Base-by-base conservation (phyloP, 306 rosid species). In the Glycyrrhiza uralensis region DNA sequence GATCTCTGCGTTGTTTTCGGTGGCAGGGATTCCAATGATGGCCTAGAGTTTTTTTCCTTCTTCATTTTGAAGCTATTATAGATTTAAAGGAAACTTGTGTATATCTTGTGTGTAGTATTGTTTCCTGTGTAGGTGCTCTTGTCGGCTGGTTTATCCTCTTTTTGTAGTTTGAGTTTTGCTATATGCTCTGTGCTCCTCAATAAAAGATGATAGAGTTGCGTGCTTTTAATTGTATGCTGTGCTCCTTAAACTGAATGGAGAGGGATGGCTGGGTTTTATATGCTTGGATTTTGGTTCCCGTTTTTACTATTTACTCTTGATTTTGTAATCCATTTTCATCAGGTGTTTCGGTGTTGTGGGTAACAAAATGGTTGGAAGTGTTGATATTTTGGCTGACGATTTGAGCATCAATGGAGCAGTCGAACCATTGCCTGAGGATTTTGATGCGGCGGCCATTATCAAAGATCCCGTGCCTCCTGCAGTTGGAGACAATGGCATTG, bases 381-480 rank as follows among this genome's bases (percentile, higher is more conserved):
- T 32, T 64, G 74, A 30, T 14, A 39, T 19, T 33, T 28, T 63
- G 39, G 77, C 35, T 8, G 60, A 70, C 33, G 29, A 33, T 60
- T 29, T 66, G 52, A 30, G 73, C 50, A 32, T 24, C 69, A 74
- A 67, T 7, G 82, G 76, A 66, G 49, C 39, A 47, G 76, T 75
- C 0, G 79, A 79, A 47, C 33, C 76, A 11, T 60, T 83, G 71
- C 82, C 87, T 5, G 80, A 79, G 38, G 79, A 79, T 62, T 83
- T 79, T 18, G 80, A 79, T 45, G 79, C 72, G 7, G 11, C 76
- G 0, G 18, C 79, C 3, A 3, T 75, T 55, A 28, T 71, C 41
- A 59, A 71, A 32, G 87, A 83, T 32, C 69, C 81, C 1, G 42
- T 82, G 32, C 86, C 86, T 61, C 35, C 84, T 0, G 32, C 46